Base-by-base conservation (phyloP, 306 rosid genomes). In the Castanopsis chinensis region DNA sequence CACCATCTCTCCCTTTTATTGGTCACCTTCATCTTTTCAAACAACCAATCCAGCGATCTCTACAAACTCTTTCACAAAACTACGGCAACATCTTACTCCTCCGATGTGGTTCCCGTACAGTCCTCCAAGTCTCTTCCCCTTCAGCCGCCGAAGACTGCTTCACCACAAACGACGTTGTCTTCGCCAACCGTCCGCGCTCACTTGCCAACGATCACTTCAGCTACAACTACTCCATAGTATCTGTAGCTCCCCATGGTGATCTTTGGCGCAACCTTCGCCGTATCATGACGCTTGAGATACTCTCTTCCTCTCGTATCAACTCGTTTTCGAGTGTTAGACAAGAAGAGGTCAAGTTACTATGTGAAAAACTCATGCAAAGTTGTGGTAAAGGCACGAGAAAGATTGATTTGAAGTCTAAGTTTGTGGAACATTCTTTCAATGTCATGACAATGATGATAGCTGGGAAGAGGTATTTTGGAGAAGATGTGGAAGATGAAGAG, bases 1-100 rank as follows among this genome's bases (percentile, higher is more conserved):
- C 84, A 0, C 83, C 75, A 0, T 59, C 75, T 10, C 70, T 84
- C 3, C 88, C 83, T 0, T 5, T 85, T 13, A 82, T 85, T 5
- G 90, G 90, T 15, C 90, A 87, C 49, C 86, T 87, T 43, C 88
- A 85, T 67, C 90, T 84, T 3, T 57, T 87, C 1, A 77, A 77
- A 27, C 51, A 78, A 30, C 88, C 86, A 9, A 32, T 77, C 28
- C 83, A 85, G 72, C 67, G 78, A 35, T 54, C 28, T 19, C 78
- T 81, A 10, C 84, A 72, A 10, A 13, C 51, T 4, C 53, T 41
- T 41, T 41, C 49, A 41, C 11, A 41, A 41, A 41, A 41, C 11
- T 9, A 41, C 49, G 49, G 49, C 49, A 41, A 61, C 7, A 33
- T 79, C 5, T 20, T 82, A 0, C 56, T 52, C 43, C 82, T 85